Evolutionary conservation across 139 green algal genomes (phyloP).

Genomic region (Chlorella sp.): DNA sequence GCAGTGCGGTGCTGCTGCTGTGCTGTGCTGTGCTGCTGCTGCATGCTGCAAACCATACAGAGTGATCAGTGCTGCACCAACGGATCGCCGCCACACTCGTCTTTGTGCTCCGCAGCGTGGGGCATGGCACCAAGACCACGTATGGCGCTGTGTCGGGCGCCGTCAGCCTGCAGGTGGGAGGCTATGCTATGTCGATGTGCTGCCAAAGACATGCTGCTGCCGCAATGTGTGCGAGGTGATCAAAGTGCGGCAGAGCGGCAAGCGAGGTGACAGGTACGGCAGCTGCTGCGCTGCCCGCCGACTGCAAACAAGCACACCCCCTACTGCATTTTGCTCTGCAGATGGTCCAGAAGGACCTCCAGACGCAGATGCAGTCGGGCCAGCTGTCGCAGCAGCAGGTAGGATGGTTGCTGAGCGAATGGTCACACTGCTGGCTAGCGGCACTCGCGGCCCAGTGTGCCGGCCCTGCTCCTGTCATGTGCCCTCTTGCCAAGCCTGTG

Average conservation of each 20-base stretch:
- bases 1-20: neutral
- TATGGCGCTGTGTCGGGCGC: conserved; percentile 9
- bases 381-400: conserved; percentile 32
- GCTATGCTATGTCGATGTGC: too few relatives aligned
- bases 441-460: too few relatives aligned
- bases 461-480: too few relatives aligned
- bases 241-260: too few relatives aligned
- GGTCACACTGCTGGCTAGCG: neutral
- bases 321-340: neutral
- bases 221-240: too few relatives aligned
- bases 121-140: conserved; percentile 33
- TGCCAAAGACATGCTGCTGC: too few relatives aligned
- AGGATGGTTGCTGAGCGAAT: neutral
- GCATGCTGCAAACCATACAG: too few relatives aligned
- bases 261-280: too few relatives aligned
- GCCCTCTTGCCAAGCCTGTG: too few relatives aligned
- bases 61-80: conserved; percentile 22
- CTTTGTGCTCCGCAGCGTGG: conserved; percentile 5
- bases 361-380: conserved; percentile 38
- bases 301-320: too few relatives aligned
- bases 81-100: too few relatives aligned
- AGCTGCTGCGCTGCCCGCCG: too few relatives aligned
- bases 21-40: neutral
- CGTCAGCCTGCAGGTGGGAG: neutral
- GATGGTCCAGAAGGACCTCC: conserved; percentile 18